These are phyloP conservation scores for Panicum hallii DNA, from an alignment of 202 grass and related monocot genomes.

Conservation along the genomic window DNA sequence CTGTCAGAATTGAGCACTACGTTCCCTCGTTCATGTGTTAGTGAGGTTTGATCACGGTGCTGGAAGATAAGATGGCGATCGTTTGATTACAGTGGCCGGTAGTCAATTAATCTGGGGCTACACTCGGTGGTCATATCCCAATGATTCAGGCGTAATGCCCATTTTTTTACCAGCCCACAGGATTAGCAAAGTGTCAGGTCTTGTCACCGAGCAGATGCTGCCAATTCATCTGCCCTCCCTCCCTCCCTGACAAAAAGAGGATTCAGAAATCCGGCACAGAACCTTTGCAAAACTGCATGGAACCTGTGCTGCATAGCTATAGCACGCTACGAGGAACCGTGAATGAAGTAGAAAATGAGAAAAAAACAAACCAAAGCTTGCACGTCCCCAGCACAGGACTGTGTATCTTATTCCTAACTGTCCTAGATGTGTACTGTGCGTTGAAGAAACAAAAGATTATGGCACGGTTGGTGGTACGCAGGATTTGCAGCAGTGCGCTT, in stretches of 20 bases:
- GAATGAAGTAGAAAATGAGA: neutral
- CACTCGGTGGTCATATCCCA: neutral
- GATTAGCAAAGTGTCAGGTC: neutral
- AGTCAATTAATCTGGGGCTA: neutral
- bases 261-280: neutral
- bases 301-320: too few species aligned
- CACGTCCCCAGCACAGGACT: neutral
- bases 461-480: neutral
- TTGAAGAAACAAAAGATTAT: neutral
- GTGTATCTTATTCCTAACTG: neutral
- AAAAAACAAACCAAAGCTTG: neutral
- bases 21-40: neutral
- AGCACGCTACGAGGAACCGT: neutral
- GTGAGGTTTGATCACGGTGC: neutral
- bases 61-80: neutral
- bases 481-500: neutral
- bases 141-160: neutral
- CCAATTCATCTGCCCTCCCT: neutral
- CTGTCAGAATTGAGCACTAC: neutral
- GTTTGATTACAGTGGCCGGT: neutral
- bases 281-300: neutral
- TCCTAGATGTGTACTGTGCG: neutral
- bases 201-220: neutral
- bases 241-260: neutral
- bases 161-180: constrained; percentile 4